These are phyloP conservation scores for Xanthoconium separans DNA, from an alignment of 1,284 basidiomycete genomes.

Conservation along the genomic window DNA sequence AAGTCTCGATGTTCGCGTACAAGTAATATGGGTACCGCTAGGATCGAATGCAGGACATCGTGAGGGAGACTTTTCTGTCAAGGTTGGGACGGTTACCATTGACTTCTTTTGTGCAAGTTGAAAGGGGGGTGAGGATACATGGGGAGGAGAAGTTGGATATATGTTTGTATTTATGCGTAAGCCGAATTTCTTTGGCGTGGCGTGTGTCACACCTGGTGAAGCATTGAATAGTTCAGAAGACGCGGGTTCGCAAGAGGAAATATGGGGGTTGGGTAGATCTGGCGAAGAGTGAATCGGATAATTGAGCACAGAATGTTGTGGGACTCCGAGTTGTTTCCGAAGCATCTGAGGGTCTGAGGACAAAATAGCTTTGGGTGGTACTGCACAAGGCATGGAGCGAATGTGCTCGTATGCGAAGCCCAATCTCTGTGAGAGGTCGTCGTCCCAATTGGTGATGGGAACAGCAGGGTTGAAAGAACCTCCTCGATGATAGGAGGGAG, in stretches of 20 bases:
- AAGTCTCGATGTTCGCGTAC: slow-evolving; percentile 8
- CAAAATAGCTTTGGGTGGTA: slow-evolving; percentile 10
- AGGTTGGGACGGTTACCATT: neutral
- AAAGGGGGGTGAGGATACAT: neutral
- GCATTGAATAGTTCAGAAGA: neutral
- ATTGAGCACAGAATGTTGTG: slow-evolving; percentile 33
- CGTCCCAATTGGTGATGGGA: slow-evolving; percentile 1
- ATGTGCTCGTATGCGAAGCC: slow-evolving; percentile 25
- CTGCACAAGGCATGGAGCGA: slow-evolving; percentile 18
- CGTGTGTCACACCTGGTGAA: neutral
- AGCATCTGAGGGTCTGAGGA: slow-evolving; percentile 28
- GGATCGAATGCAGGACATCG: neutral
- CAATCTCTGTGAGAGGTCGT: slow-evolving; percentile 26
- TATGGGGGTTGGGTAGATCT: slow-evolving; percentile 29
- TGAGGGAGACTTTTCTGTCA: neutral
- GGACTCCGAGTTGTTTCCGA: slow-evolving; percentile 31
- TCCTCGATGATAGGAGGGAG: neutral
- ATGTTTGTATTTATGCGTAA: slow-evolving; percentile 6
- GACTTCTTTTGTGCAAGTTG: slow-evolving; percentile 1
- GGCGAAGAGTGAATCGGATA: slow-evolving; percentile 15
- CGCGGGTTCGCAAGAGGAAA: neutral
- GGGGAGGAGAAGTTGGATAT: slow-evolving; percentile 1
- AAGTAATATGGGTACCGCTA: neutral
- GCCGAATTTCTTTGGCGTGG: slow-evolving; percentile 1
- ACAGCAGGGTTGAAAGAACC: neutral